Evolutionary conservation across 129 eudicot species (phyloP).

Genomic region (Saussurea involucrata): DNA sequence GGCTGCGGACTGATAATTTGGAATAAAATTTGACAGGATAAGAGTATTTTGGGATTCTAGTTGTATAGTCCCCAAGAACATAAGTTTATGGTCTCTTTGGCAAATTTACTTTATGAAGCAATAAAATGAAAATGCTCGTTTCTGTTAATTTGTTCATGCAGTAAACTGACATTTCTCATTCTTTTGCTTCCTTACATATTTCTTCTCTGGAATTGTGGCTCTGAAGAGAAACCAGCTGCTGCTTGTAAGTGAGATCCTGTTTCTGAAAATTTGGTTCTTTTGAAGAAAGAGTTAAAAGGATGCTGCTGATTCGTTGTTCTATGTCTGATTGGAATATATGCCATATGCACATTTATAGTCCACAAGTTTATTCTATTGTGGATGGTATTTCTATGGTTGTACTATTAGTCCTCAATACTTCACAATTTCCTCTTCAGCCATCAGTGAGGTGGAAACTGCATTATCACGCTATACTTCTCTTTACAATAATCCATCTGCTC

Average conservation of each 20-base stretch:
- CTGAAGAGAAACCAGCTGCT: constrained; percentile 94
- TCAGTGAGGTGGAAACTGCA: constrained; percentile 50
- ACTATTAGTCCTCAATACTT: constrained; percentile 6
- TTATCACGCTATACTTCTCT: constrained; percentile 52
- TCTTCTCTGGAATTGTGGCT: constrained; percentile 39
- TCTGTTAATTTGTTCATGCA: constrained; percentile 6
- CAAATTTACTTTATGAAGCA: not conserved
- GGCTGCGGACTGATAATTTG: not conserved
- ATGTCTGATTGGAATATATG: not conserved
- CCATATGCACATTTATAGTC: not conserved
- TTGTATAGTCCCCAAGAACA: not conserved
- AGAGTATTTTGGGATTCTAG: not conserved
- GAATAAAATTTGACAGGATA: not conserved
- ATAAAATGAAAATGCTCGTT: not conserved
- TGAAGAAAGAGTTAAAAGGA: not conserved
- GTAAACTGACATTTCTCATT: constrained; percentile 28
- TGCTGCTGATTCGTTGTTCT: not conserved
- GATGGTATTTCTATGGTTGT: not conserved
- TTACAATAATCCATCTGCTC: constrained; percentile 32
- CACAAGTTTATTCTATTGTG: constrained; percentile 3
- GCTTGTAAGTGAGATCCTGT: constrained; percentile 53
- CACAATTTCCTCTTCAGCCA: constrained; percentile 24
- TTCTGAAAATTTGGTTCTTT: not conserved
- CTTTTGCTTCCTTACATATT: constrained; percentile 37
- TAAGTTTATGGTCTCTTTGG: not conserved